Percentiles rank a stretch among this genome's conserved stretches.
phyloP scores from a whole-genome alignment of 1,284 basidiomycete genomes.

The Ustilago sp. region DNA sequence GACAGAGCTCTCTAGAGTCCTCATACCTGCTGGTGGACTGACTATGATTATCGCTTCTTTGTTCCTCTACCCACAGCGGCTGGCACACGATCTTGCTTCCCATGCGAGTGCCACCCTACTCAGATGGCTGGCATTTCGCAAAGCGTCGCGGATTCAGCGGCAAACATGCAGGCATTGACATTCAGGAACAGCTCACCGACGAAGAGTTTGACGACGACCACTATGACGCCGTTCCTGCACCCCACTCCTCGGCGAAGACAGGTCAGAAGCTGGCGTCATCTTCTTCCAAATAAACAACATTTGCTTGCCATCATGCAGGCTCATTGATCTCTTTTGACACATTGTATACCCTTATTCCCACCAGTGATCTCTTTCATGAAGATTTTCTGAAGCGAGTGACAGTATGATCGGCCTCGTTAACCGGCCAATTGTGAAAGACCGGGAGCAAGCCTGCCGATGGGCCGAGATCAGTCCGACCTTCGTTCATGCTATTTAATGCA shows the following conservation, averaged over 20 bases:
- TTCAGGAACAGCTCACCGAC: constrained; percentile 73
- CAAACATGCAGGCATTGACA: constrained; percentile 70
- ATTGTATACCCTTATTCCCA: constrained; percentile 4
- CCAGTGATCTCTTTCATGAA: not conserved
- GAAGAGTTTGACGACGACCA: constrained; percentile 66
- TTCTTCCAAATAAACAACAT: not conserved
- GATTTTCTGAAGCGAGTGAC: not conserved
- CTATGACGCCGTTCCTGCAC: constrained; percentile 8
- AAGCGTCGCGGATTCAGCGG: constrained; percentile 75
- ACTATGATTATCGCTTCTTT: not conserved
- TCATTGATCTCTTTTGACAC: not conserved
- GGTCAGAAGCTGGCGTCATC: not conserved
- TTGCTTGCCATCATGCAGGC: not conserved
- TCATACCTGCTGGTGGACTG: not conserved
- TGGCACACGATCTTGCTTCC: constrained; percentile 84
- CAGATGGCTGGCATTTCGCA: constrained; percentile 86
- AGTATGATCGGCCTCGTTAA: not conserved
- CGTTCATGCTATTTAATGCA: too few relatives aligned
- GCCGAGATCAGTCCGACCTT: not conserved
- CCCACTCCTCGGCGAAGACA: not conserved
- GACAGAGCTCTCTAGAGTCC: not conserved
- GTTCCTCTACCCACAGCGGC: constrained; percentile 73
- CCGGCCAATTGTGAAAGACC: not conserved
- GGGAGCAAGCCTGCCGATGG: not conserved
- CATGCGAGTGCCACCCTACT: constrained; percentile 81